These are phyloP conservation scores for Calonectria pseudoturangicola DNA, from an alignment of 2,329 filamentous ascomycete genomes.

Conservation along the genomic window DNA sequence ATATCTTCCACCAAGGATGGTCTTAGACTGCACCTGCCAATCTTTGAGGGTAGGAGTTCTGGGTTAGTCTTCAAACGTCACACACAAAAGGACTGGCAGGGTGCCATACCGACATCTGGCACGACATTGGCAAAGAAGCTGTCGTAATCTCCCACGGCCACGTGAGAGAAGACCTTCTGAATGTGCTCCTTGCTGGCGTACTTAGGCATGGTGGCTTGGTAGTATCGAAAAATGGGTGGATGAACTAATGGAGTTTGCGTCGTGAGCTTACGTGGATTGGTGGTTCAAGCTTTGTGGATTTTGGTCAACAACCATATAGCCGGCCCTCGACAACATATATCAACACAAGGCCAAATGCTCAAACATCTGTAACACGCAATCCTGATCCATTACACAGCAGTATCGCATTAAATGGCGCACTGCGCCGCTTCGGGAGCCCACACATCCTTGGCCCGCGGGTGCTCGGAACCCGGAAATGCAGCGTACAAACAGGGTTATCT, in stretches of 20 bases:
- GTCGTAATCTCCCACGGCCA: slow-evolving; percentile 18
- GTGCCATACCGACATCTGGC: slow-evolving; percentile 8
- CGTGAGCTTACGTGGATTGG: not conserved
- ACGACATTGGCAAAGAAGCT: slow-evolving; percentile 25
- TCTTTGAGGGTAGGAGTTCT: not conserved
- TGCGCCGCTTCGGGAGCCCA: not conserved
- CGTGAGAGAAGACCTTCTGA: slow-evolving; percentile 23
- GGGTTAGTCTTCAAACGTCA: not conserved
- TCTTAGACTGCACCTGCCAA: slow-evolving; percentile 19
- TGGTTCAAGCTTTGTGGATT: not conserved
- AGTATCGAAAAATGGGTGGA: not conserved
- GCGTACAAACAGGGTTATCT: not conserved
- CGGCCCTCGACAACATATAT: not conserved
- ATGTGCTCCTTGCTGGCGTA: slow-evolving; percentile 27
- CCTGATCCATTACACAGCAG: not conserved
- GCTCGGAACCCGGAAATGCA: not conserved
- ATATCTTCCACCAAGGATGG: slow-evolving; percentile 18
- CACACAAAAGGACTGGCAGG: too few species aligned
- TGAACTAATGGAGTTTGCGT: not conserved
- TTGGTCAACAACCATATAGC: not conserved
- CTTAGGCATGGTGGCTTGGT: slow-evolving; percentile 3
- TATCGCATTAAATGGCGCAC: slow-evolving; percentile 16
- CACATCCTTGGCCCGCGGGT: not conserved
- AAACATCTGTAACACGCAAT: not conserved
- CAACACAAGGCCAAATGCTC: not conserved